These are phyloP conservation scores for Eutrema yunnanense DNA, from an alignment of 345 rosid genomes.

Conservation along the genomic window DNA sequence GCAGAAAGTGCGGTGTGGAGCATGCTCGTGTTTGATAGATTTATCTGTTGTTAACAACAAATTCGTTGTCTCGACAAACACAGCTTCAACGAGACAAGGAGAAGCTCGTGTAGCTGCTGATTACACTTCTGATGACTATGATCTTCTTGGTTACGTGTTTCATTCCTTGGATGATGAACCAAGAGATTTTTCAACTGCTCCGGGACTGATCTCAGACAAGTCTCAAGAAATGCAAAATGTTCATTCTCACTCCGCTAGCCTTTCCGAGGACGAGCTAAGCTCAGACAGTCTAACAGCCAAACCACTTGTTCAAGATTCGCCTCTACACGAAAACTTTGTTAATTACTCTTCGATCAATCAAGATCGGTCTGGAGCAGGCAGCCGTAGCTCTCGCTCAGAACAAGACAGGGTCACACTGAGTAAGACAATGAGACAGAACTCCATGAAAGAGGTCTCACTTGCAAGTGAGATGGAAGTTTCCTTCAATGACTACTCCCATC, in stretches of 20 bases:
- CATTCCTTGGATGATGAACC: conserved; percentile 65
- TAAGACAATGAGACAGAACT: conserved; percentile 65
- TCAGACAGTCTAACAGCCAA: conserved; percentile 37
- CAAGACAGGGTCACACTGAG: conserved; percentile 57
- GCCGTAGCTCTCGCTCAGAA: conserved; percentile 73
- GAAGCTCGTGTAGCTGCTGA: conserved; percentile 37
- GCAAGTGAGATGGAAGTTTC: conserved; percentile 80
- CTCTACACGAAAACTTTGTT: conserved; percentile 65
- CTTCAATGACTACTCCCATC: conserved; percentile 47
- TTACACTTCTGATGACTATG: conserved; percentile 90
- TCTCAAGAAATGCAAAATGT: conserved; percentile 63
- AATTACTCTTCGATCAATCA: conserved; percentile 54
- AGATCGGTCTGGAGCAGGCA: conserved; percentile 65
- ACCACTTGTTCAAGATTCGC: conserved; percentile 54
- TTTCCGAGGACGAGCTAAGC: conserved; percentile 58
- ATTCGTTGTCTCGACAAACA: conserved; percentile 38
- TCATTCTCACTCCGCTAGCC: conserved; percentile 57
- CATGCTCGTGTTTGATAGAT: conserved; percentile 59
- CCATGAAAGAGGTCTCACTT: conserved; percentile 61
- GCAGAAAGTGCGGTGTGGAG: conserved; percentile 64
- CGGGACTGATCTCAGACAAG: conserved; percentile 39
- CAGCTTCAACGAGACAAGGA: conserved; percentile 30
- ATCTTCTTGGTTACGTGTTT: conserved; percentile 72
- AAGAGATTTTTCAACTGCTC: conserved; percentile 31
- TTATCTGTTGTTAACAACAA: conserved; percentile 44